A percentile compares a stretch with the other conserved stretches of the same genome.
Conservation (phyloP, 73 alveolate species). For the Paramecium sexaurelia region DNA sequence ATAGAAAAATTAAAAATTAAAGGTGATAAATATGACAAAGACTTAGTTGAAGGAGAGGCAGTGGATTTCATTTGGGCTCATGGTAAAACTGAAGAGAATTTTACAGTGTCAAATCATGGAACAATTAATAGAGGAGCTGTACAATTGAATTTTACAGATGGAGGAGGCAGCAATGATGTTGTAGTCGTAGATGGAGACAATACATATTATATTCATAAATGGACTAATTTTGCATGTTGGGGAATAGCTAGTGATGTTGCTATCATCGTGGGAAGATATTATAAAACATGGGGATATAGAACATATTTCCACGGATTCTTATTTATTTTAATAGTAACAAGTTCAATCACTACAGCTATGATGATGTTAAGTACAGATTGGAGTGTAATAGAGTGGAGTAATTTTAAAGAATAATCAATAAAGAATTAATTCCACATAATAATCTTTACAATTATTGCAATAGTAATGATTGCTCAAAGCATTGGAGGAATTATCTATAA, state of each 20-base stretch:
- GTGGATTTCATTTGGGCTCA: background rate
- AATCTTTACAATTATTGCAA: background rate
- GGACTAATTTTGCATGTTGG: slow-evolving; percentile 19
- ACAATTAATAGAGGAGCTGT: background rate
- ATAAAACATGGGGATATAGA: slow-evolving; percentile 8
- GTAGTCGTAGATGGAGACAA: background rate
- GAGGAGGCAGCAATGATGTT: background rate
- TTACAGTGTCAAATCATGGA: background rate
- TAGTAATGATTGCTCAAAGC: background rate
- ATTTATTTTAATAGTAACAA: background rate
- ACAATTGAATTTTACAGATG: background rate
- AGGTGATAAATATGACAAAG: background rate
- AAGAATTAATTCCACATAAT: background rate
- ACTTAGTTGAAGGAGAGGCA: background rate
- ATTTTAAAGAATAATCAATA: background rate
- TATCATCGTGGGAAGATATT: background rate
- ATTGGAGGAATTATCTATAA: background rate
- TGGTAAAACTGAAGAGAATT: background rate
- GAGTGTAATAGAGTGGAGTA: background rate
- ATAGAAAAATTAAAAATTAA: background rate
- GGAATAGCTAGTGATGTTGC: background rate
- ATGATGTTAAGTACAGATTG: background rate
- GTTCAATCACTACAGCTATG: background rate
- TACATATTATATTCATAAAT: background rate
- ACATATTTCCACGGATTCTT: background rate